Evolutionary conservation across 78 protist species (phyloP), one percentile per base, ranked within the genome.

Genomic region (Dictyostelium purpureum): DNA sequence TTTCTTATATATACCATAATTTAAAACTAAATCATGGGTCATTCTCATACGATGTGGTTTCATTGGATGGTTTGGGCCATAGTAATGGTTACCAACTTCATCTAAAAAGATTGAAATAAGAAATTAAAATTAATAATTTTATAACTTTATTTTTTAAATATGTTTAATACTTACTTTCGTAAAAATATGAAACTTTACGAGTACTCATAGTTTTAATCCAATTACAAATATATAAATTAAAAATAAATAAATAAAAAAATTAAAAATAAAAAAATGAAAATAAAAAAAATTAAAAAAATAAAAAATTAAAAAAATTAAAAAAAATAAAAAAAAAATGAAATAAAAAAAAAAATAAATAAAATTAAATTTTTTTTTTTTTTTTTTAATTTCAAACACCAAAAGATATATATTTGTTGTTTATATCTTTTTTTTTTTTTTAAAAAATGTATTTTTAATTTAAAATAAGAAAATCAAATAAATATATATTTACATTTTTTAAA

Each of bases 21-120:
- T 97, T 63, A 97, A 75, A 12, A 98, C 43, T 14, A 98, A 92
- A 69, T 95, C 77, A 73, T 98, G 98, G 6, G 99, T 91, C 70
- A 98, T 40, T 51, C 90, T 19, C 52, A 97, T 69, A 16, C 99
- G 77, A 78, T 95, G 97, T n/a, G 99, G 99, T 88, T 98, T 93
- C 96, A 93, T 93, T 24, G 96, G 96, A 82, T 93, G 96, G 28
- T 75, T 45, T 6, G 70, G 87, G 26, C 96, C 96, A 59, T 80
- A 93, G 35, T 69, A 74, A 57, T 85, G 88, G 51, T 93, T 93
- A 12, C 96, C 96, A 47, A 93, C 79, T 3, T 85, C 91, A 51
- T 83, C 81, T 75, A 47, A n/a, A 35, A 14, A 7, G 43, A 70
- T 42, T 31, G 18, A 31, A 43, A 10, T 21, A 14, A 33, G 5